Percentiles rank a stretch among this genome's conserved stretches.
Evolutionary conservation across 2,329 filamentous ascomycete species (phyloP).

Genomic region (Phialemoniopsis sp.): DNA sequence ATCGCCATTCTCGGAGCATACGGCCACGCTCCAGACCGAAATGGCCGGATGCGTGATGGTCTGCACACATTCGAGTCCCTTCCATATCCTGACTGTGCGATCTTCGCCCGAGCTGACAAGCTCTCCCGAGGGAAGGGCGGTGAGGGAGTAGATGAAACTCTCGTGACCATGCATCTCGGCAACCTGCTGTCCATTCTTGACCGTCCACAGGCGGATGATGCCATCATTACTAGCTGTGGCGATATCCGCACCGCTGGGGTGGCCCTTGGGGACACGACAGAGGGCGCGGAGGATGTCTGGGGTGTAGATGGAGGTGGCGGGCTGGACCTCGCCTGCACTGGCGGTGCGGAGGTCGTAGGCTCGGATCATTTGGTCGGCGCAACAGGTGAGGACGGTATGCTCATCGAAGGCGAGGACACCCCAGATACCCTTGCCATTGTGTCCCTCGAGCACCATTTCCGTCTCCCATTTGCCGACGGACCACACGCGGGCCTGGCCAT

Average conservation of each 20-base stretch:
- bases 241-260: conserved; percentile 84
- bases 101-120: conserved; percentile 91
- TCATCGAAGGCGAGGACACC: conserved; percentile 81
- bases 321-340: conserved; percentile 49
- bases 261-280: conserved; percentile 69
- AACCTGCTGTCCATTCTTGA: conserved; percentile 67
- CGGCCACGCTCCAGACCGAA: conserved; percentile 92
- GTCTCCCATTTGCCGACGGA: conserved; percentile 80
- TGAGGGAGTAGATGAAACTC: conserved; percentile 88
- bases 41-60: conserved; percentile 97
- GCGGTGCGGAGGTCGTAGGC: conserved; percentile 70
- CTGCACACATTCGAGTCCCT: conserved; percentile 76
- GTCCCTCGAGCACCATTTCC: conserved; percentile 66
- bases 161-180: conserved; percentile 83
- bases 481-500: conserved; percentile 85
- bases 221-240: conserved; percentile 94
- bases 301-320: conserved; percentile 54
- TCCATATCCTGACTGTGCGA: conserved; percentile 89
- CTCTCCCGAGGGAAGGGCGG: conserved; percentile 75
- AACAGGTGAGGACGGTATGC: conserved; percentile 81
- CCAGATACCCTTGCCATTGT: conserved; percentile 78
- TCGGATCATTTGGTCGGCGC: conserved; percentile 84
- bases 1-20: conserved; percentile 76
- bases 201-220: conserved; percentile 79
- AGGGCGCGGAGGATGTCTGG: conserved; percentile 86